Evolutionary conservation across 129 eudicot genomes (phyloP).

Genomic region (Pulicaria dysenterica): DNA sequence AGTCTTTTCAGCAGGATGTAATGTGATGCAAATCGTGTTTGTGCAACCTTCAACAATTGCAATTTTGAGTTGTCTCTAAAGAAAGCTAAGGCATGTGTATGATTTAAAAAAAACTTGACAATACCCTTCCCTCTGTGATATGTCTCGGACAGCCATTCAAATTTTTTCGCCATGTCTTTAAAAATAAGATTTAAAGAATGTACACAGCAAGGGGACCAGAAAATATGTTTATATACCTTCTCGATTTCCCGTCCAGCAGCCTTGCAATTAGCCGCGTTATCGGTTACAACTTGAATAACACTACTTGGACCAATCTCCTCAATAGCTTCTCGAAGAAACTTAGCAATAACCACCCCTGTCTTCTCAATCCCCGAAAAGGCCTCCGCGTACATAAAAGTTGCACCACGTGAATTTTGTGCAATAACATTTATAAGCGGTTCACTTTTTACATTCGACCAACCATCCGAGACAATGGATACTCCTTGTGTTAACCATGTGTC

Average conservation of each 20-base stretch:
- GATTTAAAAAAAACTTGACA: constrained; percentile 11
- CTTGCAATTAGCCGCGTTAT: constrained; percentile 3
- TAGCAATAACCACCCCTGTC: too few species aligned
- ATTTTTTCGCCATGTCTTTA: background rate
- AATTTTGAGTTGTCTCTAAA: constrained; percentile 1
- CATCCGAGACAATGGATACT: too few species aligned
- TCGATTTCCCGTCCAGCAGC: background rate
- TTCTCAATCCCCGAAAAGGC: too few species aligned
- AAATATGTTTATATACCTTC: background rate
- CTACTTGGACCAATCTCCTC: background rate
- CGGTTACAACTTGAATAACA: constrained; percentile 5
- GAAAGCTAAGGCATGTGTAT: background rate
- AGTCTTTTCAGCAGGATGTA: background rate
- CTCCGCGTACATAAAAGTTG: too few species aligned
- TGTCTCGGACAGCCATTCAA: background rate
- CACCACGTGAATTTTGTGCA: too few species aligned
- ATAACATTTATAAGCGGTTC: too few species aligned
- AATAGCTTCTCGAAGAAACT: too few species aligned
- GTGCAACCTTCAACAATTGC: too few species aligned
- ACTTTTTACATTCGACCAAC: too few species aligned
- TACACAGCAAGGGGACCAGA: too few species aligned
- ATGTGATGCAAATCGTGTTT: background rate
- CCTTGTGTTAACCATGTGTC: too few species aligned
- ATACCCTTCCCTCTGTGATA: background rate
- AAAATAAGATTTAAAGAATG: too few species aligned